A percentile compares a stretch with the other conserved stretches of the same genome.
Conservation (phyloP, 2,329 filamentous ascomycete genomes). For the Meredithiella fracta region DNA sequence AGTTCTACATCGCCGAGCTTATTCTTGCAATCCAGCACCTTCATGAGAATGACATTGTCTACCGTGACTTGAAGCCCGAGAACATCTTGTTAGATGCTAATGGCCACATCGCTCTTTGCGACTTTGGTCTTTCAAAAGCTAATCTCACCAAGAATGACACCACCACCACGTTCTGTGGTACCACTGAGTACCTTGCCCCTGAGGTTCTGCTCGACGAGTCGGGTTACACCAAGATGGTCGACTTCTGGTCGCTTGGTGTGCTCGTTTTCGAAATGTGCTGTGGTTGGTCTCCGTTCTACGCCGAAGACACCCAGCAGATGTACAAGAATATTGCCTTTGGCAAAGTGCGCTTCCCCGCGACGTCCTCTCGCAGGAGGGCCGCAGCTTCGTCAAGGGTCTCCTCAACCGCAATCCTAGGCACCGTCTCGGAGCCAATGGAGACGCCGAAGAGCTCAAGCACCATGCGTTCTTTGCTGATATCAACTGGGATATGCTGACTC, state of each 20-base stretch:
- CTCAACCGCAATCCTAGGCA: constrained; percentile 96
- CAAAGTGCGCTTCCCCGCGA: constrained; percentile 90
- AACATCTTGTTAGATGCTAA: constrained; percentile 96
- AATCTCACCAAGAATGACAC: constrained; percentile 95
- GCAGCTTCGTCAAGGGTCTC: constrained; percentile 95
- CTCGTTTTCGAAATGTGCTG: constrained; percentile 99
- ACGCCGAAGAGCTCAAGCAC: constrained; percentile 84
- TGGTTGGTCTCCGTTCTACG: constrained; percentile 97
- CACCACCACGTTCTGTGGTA: constrained; percentile 97
- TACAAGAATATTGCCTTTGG: constrained; percentile 99
- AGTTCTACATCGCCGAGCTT: constrained; percentile 97
- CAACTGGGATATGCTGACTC: constrained; percentile 74
- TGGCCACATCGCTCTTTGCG: constrained; percentile 91
- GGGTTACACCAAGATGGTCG: constrained; percentile 98
- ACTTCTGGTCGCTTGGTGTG: constrained; percentile 97
- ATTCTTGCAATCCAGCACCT: constrained; percentile 90
- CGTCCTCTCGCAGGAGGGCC: constrained; percentile 81
- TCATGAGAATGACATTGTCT: constrained; percentile 94
- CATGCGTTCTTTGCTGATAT: constrained; percentile 92
- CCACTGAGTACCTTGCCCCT: constrained; percentile 90
- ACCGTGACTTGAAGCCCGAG: constrained; percentile 91
- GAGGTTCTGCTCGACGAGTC: constrained; percentile 91
- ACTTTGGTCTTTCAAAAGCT: constrained; percentile 94
- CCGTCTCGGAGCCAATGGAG: constrained; percentile 73
- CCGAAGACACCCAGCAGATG: constrained; percentile 98